Conservation (phyloP, 1,284 basidiomycete species). For the Cutaneotrichosporon dermatis region DNA sequence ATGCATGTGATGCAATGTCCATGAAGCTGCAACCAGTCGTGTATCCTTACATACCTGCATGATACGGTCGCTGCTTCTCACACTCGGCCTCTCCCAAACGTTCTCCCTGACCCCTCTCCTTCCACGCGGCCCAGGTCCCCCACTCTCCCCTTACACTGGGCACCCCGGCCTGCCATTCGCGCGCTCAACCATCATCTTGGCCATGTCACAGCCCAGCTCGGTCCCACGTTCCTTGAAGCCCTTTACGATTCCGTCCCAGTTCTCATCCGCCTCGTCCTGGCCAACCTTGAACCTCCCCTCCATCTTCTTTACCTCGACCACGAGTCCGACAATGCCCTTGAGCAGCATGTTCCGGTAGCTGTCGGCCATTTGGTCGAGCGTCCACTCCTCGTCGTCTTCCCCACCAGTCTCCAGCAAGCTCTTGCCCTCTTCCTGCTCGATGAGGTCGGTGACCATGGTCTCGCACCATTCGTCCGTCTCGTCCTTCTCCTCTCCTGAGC, state of each 20-base stretch:
- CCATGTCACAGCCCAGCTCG: conserved; percentile 31
- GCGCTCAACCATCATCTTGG: conserved; percentile 27
- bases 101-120: too few relatives aligned
- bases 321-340: conserved; percentile 48
- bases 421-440: conserved; percentile 25
- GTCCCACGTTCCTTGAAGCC: conserved; percentile 37
- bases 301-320: conserved; percentile 41
- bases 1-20: neutral
- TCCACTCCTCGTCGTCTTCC: conserved; percentile 29
- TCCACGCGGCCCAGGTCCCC: too few relatives aligned
- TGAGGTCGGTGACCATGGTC: conserved; percentile 34
- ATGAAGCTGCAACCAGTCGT: too few relatives aligned
- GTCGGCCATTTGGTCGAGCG: conserved; percentile 43
- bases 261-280: conserved; percentile 42
- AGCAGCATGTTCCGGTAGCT: conserved; percentile 41
- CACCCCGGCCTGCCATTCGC: conserved; percentile 10
- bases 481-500: conserved; percentile 13
- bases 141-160: neutral
- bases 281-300: conserved; percentile 49
- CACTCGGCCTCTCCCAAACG: too few relatives aligned
- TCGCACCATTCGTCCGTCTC: conserved; percentile 25
- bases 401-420: neutral
- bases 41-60: too few relatives aligned
- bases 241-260: conserved; percentile 44
- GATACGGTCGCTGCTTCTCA: too few relatives aligned